Base-by-base conservation (phyloP, 805 yeast genomes). In the Dipodascopsis tothii region DNA sequence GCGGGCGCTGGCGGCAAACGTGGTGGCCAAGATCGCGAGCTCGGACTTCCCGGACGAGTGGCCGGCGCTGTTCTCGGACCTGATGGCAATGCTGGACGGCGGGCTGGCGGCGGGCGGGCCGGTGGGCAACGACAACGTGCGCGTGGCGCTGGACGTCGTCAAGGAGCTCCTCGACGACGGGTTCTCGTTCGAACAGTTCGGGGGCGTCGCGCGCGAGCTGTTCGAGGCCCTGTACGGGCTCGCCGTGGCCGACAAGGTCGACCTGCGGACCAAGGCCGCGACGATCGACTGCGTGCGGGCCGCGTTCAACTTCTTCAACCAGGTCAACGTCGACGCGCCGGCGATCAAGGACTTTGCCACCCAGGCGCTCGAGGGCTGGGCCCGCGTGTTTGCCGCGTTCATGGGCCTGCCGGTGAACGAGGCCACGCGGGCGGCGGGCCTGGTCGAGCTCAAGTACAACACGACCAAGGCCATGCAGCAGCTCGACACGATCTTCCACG, bases 1-100 rank as follows among this genome's bases (percentile, higher is more conserved):
- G 14, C 70, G 85, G 46, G 73, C 71, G 23, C 73, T 83, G 40
- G 75, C 83, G 1, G 78, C 88, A 1, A 80, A 84, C 51, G 80
- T 84, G 14, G 74, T 87, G 16, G 83, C 83, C 3, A 94, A 84
- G 56, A 84, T 90, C 14, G 86, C 95, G 0, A 81, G 83, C 2
- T 83, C 80, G 1, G 98, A 90, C 58, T 90, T 76, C 57, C 98
- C 98, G 0, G 97, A 92, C 58, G 94, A 86, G 59, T 90, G 97
- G 97, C 95, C 96, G 0, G 72, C 70, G 19, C 66, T 88, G 22
- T 59, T 84, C 44, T 57, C 63, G 27, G 61, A 61, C 4, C 56
- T 85, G 18, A 78, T 55, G 44, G 34, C 62, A 65, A 19, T 54
- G 37, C 37, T 58, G 32, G 28, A 36, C 39, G 37, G 46, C 21